Evolutionary conservation across 345 rosid genomes (phyloP).

Genomic region (Citrus australasica): DNA sequence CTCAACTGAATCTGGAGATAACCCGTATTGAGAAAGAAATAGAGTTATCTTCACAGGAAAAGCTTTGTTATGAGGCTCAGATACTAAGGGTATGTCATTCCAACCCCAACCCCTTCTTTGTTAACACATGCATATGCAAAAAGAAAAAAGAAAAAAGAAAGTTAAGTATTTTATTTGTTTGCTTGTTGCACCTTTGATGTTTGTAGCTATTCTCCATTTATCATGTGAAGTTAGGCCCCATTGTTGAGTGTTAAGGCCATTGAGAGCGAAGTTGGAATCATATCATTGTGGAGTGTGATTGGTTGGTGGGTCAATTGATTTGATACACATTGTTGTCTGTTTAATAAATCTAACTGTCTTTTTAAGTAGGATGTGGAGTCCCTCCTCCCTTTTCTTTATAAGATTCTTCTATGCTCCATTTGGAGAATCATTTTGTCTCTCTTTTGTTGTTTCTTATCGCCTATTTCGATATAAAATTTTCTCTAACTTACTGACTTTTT

Average conservation of each 20-base stretch:
- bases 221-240: slow-evolving; percentile 3
- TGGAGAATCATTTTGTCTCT: neutral
- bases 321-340: neutral
- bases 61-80: slow-evolving; percentile 94
- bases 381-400: neutral
- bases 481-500: slow-evolving; percentile 3
- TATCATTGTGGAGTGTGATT: neutral
- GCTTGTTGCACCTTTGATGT: neutral
- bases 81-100: slow-evolving; percentile 67
- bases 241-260: neutral
- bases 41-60: slow-evolving; percentile 78
- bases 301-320: neutral
- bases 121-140: neutral
- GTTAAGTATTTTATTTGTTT: neutral
- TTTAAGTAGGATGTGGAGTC: neutral
- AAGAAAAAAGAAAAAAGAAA: too few species aligned
- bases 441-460: neutral
- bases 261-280: neutral
- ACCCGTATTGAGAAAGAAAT: slow-evolving; percentile 74
- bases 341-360: neutral
- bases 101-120: slow-evolving; percentile 11
- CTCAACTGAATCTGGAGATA: slow-evolving; percentile 65
- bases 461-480: neutral
- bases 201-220: neutral
- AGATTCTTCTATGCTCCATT: neutral